Conservation (phyloP, 208 protist species). For the Leptomonas seymouri region DNA sequence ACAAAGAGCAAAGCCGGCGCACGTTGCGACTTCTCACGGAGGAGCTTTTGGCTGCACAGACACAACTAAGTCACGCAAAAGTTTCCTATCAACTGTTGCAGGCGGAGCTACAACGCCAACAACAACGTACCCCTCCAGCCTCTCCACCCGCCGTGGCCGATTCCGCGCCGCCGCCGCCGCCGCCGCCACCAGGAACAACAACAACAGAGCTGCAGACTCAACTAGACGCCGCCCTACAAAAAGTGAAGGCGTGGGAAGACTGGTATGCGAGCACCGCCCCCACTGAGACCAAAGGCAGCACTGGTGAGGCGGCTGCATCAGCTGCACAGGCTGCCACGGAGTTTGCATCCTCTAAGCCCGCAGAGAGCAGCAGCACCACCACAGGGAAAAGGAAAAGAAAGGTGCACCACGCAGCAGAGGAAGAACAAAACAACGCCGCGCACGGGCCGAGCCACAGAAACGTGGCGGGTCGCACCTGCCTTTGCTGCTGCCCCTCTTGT, state of each 20-base stretch:
- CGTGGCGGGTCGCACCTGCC: not conserved
- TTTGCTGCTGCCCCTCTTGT: slow-evolving; percentile 3
- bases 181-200: not conserved
- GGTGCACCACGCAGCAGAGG: not conserved
- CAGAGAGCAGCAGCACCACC: not conserved
- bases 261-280: slow-evolving; percentile 42
- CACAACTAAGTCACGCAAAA: slow-evolving; percentile 27
- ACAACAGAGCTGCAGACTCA: slow-evolving; percentile 23
- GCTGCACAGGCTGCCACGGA: too few species aligned
- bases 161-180: not conserved
- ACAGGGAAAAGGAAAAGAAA: not conserved
- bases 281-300: not conserved
- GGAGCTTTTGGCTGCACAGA: slow-evolving; percentile 28
- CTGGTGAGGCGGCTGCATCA: not conserved
- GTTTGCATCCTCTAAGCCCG: not conserved
- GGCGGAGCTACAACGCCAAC: slow-evolving; percentile 16
- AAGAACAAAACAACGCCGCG: not conserved
- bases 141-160: not conserved
- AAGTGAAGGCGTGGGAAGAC: slow-evolving; percentile 65
- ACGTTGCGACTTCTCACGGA: slow-evolving; percentile 26
- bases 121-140: not conserved
- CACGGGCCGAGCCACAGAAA: not conserved
- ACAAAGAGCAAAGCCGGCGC: slow-evolving; percentile 12
- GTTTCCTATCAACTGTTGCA: slow-evolving; percentile 29
- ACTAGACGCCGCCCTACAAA: slow-evolving; percentile 38